Evolutionary conservation across 2,329 filamentous ascomycete genomes (phyloP), one percentile per base, ranked within the genome.

Genomic region (Salinomyces thailandicus): DNA sequence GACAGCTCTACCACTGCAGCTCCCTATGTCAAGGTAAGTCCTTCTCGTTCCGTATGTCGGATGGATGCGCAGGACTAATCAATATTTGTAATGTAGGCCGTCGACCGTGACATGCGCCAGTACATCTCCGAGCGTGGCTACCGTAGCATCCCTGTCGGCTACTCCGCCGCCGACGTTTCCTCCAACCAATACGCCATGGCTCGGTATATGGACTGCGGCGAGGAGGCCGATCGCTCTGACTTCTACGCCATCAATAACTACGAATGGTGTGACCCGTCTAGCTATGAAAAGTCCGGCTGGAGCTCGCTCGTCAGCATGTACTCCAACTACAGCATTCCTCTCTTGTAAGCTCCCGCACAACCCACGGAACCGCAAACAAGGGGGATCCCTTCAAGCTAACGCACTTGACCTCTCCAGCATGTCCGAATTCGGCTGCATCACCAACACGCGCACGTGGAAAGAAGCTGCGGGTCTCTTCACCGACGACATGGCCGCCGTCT

Each of bases 161-260:
- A 87, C 68, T 84, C 79, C 5, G 81, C 82, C 40, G 86, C 85
- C 41, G 86, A 93, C 62, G 81, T 93, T 37, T 71, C 81, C 35
- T 69, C 75, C 51, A 93, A 91, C 69, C 83, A 85, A 52, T 75
- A 82, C 64, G 74, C 93, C 66, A 85, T 85, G 58, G 85, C 85
- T 30, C 58, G 79, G 35, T 94, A 93, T 72, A 85, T 94, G 77
- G 93, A 93, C 73, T 94, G 86, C 57, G 86, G 86, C 43, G 41
- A 44, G 9, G 66, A 73, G 31, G 81, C 87, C 27, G 75, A 79
- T 63, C 78, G 85, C 48, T 83, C 78, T 50, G 86, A 93, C 62
- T 89, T 89, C 67, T 87, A 86, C 54, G 82, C 79, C 45, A 85
- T 86, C 64, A 89, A 89, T 64, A 83, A 87, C 63, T 89, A 89